Conservation (phyloP, 2,329 filamentous ascomycete species). For the Fusarium liriodendri region DNA sequence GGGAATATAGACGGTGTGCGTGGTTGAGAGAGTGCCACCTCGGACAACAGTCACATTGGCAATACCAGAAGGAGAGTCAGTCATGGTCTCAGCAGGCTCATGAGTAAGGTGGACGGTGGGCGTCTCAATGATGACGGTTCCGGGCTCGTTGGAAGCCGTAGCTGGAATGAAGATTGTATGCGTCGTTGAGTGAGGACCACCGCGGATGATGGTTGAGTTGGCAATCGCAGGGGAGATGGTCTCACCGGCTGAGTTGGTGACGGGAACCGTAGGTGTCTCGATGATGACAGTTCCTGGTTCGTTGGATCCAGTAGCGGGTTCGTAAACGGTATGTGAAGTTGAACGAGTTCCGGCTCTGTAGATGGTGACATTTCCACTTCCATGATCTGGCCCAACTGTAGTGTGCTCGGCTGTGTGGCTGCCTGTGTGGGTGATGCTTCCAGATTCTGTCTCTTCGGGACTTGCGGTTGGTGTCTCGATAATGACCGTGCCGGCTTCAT, state of each 20-base stretch:
- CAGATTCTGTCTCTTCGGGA: background rate
- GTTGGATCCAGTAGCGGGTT: background rate
- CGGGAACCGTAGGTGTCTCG: background rate
- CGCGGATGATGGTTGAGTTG: slow-evolving; percentile 9
- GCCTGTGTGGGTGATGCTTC: background rate
- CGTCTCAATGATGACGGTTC: slow-evolving; percentile 22
- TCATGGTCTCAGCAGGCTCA: background rate
- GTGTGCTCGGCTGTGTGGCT: background rate
- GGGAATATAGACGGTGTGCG: slow-evolving; percentile 10
- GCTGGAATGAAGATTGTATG: background rate
- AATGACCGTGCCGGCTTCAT: slow-evolving; percentile 6
- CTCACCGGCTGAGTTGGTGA: background rate
- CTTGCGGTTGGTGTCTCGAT: slow-evolving; percentile 8
- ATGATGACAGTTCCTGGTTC: slow-evolving; percentile 10
- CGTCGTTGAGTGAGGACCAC: background rate
- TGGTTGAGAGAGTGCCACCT: slow-evolving; percentile 1
- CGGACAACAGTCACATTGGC: slow-evolving; percentile 12
- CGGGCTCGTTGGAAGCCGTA: background rate
- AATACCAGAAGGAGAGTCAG: background rate
- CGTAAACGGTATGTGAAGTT: background rate
- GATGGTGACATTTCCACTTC: background rate
- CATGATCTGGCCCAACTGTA: background rate
- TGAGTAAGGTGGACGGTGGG: background rate
- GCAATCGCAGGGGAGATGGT: background rate
- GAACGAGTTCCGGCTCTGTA: background rate